Conservation (phyloP, 2,329 filamentous ascomycete species). For the Botryotinia narcissicola region DNA sequence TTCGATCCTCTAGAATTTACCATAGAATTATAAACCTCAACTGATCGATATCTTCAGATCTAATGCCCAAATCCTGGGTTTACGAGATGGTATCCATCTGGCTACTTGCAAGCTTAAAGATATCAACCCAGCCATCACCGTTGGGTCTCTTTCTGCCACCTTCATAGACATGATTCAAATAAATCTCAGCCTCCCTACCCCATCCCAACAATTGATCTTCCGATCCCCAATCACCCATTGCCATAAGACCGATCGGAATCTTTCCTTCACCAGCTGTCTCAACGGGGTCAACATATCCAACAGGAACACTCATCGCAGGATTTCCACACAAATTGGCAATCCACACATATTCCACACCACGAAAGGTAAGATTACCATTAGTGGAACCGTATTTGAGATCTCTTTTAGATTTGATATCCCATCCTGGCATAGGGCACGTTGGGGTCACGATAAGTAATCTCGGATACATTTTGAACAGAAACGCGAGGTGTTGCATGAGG, state of each 20-base stretch:
- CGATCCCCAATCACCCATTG: constrained; percentile 63
- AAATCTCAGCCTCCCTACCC: constrained; percentile 56
- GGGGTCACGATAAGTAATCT: constrained; percentile 77
- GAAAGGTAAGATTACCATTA: constrained; percentile 69
- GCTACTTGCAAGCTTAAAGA: constrained; percentile 44
- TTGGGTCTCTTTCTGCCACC: constrained; percentile 50
- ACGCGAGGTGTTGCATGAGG: constrained; percentile 74
- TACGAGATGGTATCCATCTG: background rate
- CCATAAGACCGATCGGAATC: constrained; percentile 60
- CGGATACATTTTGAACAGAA: constrained; percentile 66
- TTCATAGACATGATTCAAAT: constrained; percentile 48
- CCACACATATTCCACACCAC: constrained; percentile 83
- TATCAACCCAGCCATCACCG: constrained; percentile 54
- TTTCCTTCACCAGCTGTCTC: constrained; percentile 48
- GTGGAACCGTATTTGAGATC: constrained; percentile 67
- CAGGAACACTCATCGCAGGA: constrained; percentile 71
- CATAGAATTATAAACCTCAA: background rate
- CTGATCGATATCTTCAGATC: background rate
- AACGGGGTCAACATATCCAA: constrained; percentile 58
- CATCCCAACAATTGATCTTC: constrained; percentile 62
- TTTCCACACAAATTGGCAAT: constrained; percentile 79
- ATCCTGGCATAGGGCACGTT: constrained; percentile 72
- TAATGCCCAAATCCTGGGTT: constrained; percentile 38
- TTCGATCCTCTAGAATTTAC: background rate
- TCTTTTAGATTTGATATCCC: constrained; percentile 57